Base-by-base conservation (phyloP, 805 yeast genomes). In the Pichia pseudocactophila region DNA sequence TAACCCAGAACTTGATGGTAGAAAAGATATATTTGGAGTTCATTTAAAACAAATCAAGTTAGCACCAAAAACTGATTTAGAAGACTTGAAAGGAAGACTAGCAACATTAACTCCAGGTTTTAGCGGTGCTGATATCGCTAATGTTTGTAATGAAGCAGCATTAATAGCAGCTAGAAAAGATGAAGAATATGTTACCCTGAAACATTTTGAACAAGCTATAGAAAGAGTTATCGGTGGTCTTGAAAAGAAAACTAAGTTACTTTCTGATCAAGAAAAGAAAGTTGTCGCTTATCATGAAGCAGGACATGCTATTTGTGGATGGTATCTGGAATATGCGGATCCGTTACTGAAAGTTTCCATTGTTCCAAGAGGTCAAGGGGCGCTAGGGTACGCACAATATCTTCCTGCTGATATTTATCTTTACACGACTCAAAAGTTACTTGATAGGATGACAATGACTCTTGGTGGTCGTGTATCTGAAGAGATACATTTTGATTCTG, bases 241-340 rank as follows among this genome's bases (percentile, higher is more conserved):
- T 36, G 96, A 88, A 60, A 82, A 82, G 63, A 85, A 85, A 58
- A 77, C 92, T 1, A 76, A 80, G 58, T 78, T 89, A 8, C 68
- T 88, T 40, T 78, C 85, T 6, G 80, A 81, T 9, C 85, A 82
- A 30, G 95, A 89, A 62, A 84, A 86, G 68, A 76, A 69, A 50
- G 76, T 84, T 27, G 96, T 88, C 39, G 96, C 96, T 0, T 88
- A 84, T 59, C 97, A 88, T 62, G 97, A 88, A 65, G 97, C 97
- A 2, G 97, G 97, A 0, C 97, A 88, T 61, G 97, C 97, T 4
- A 82, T 88, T 38, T 84, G 96, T 64, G 97, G 96, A 18, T 89
- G 96, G 97, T 86, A 69, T 58, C 70, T 88, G 57, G 75, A 79
- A 64, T 78, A 67, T 65, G 96, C 97, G 10, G 95, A 88, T 60